phyloP scores from a whole-genome alignment of 257 asterid genomes.

The Solanum sejunctum region DNA sequence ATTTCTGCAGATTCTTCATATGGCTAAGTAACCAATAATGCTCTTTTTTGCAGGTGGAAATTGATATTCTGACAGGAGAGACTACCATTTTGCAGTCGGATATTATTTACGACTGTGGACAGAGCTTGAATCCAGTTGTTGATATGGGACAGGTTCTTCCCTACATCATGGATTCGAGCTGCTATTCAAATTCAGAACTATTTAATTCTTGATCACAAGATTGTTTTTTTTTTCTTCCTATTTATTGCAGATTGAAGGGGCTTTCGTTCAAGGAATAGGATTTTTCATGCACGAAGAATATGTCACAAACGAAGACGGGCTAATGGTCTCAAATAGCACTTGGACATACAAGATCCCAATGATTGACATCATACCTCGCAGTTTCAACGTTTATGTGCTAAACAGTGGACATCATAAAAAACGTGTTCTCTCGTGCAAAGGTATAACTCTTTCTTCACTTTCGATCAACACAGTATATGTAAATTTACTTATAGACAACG shows the following conservation, averaged over 20 bases:
- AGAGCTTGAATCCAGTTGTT: constrained; percentile 70
- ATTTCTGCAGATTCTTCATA: background rate
- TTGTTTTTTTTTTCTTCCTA: background rate
- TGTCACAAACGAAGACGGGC: constrained; percentile 39
- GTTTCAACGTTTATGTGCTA: constrained; percentile 50
- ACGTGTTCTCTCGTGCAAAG: constrained; percentile 73
- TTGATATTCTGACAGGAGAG: constrained; percentile 50
- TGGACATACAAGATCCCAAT: constrained; percentile 86
- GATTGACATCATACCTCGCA: constrained; percentile 53
- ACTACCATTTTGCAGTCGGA: constrained; percentile 40
- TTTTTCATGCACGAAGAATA: constrained; percentile 84
- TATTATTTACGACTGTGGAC: constrained; percentile 72
- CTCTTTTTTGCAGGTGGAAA: constrained; percentile 44
- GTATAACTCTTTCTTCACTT: constrained; percentile 13
- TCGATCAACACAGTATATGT: background rate
- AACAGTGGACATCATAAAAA: constrained; percentile 53
- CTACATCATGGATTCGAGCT: background rate
- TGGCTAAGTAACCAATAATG: background rate
- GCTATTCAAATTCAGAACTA: background rate
- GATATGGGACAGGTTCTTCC: constrained; percentile 64
- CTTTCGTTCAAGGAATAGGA: constrained; percentile 81
- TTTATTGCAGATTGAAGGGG: constrained; percentile 61
- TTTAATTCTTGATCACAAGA: background rate
- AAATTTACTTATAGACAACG: background rate
- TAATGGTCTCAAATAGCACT: constrained; percentile 39